Conservation (phyloP, 2,329 filamentous ascomycete species). For the Aspergillus sp. region DNA sequence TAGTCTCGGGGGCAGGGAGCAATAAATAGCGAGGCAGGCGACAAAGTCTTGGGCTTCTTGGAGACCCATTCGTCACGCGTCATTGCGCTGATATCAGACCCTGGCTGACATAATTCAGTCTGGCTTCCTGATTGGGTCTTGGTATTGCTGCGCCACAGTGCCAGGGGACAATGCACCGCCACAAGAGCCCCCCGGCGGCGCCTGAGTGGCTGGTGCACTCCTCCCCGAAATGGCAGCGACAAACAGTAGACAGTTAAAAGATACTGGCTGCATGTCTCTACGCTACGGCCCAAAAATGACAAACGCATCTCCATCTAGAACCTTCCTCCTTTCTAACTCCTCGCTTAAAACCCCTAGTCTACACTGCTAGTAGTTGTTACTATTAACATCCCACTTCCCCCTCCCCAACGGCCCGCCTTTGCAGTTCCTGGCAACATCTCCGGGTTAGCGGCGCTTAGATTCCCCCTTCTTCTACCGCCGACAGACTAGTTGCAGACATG, state of each 20-base stretch:
- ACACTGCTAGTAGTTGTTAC: too few relatives aligned
- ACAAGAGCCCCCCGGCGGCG: neutral
- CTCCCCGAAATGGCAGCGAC: too few relatives aligned
- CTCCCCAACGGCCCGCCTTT: neutral
- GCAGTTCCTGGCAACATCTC: neutral
- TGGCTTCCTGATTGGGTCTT: neutral
- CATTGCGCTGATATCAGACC: neutral
- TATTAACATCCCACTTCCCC: neutral
- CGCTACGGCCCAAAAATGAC: too few relatives aligned
- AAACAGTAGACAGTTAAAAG: too few relatives aligned
- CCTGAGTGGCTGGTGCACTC: neutral
- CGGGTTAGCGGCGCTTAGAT: neutral
- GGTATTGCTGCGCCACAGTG: neutral
- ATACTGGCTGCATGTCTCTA: neutral
- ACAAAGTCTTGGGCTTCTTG: too few relatives aligned
- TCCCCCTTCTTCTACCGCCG: neutral
- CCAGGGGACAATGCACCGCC: neutral
- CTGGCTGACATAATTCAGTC: neutral
- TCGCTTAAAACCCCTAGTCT: too few relatives aligned
- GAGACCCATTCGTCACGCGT: neutral
- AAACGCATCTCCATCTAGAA: too few relatives aligned
- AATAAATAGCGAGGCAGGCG: neutral
- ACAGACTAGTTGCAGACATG: conserved; percentile 12
- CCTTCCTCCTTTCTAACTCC: neutral
- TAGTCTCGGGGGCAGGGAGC: neutral